Evolutionary conservation across 2,329 filamentous ascomycete genomes (phyloP), one percentile per base, ranked within the genome.

Genomic region (Talaromyces sp.): DNA sequence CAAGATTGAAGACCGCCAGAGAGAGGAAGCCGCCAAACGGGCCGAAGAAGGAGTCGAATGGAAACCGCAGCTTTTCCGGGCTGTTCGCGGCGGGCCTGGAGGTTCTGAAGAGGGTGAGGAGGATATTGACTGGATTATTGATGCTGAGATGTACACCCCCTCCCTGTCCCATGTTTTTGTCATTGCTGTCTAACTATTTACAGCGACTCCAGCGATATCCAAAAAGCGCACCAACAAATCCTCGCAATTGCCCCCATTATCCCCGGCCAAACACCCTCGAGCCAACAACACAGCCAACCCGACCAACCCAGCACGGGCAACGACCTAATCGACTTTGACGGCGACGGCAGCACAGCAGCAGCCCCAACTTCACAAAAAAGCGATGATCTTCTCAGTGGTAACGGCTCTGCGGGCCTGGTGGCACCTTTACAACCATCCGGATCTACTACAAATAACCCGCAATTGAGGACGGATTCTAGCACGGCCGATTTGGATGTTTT

Each of bases 51-150:
- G 89, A 13, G 80, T 92, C 8, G 91, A 96, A 65, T 99, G 95
- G 95, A 85, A 87, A 36, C 93, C 95, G 0, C 87, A 88, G 65
- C 83, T 98, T 13, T 99, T 99, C 81, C 85, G 92, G 63, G 79
- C 80, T 55, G 89, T 96, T 11, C 83, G 85, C 52, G 87, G 87
- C 27, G 90, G 88, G 1, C 86, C 87, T 1, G 88, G 88, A 33
- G 88, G 87, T 1, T 72, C 83, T 4, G 90, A 95, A 65, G 88
- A 93, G 72, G 91, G 90, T 30, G 90, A 96, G 73, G 92, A 96
- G 72, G 91, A 91, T 66, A 79, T 99, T 32, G 95, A 98, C 76
- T 99, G 92, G 91, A 93, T 98, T 70, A 90, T 99, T 70, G 89
- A 93, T 74, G 89, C 93, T 1, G 82, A 88, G 60, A 85, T 99